These are phyloP conservation scores for Hypoxylon sp. DNA, from an alignment of 2,329 filamentous ascomycete species.

Conservation along the genomic window DNA sequence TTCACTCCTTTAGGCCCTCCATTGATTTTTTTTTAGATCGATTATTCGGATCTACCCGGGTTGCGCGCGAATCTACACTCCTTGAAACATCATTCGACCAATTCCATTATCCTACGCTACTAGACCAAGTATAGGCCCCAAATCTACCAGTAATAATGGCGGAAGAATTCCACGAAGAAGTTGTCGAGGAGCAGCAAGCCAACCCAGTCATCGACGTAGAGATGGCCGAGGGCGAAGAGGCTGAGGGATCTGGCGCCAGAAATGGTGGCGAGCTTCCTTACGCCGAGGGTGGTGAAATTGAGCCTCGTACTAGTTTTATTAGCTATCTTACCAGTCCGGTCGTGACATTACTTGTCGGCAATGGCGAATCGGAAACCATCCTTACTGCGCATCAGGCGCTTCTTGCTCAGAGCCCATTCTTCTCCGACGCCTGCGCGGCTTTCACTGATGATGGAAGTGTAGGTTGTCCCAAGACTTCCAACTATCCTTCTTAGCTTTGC, in stretches of 20 bases:
- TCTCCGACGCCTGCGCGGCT: conserved; percentile 68
- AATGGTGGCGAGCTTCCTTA: conserved; percentile 49
- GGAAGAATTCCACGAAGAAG: conserved; percentile 44
- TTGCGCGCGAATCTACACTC: background rate
- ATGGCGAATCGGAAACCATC: conserved; percentile 65
- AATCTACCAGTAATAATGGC: conserved; percentile 35
- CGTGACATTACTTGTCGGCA: conserved; percentile 72
- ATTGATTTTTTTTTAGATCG: background rate
- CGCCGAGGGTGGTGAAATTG: conserved; percentile 49
- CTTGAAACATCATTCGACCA: background rate
- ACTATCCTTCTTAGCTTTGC: background rate
- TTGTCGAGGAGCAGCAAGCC: conserved; percentile 41
- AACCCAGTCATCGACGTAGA: conserved; percentile 45
- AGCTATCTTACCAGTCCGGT: conserved; percentile 74
- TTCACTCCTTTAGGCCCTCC: background rate
- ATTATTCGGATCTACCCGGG: background rate
- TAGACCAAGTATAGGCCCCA: background rate
- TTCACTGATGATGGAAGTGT: conserved; percentile 71
- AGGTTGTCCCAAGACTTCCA: conserved; percentile 44
- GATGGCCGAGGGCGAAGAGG: conserved; percentile 48
- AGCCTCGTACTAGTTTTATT: conserved; percentile 57
- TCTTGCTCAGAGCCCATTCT: conserved; percentile 77
- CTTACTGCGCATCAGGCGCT: conserved; percentile 84
- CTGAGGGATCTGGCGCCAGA: conserved; percentile 40
- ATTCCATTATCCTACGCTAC: background rate